Percentiles rank a stretch among this genome's conserved stretches.
Conservation (phyloP, 768 basidiomycete genomes). For the Mrakia frigida region DNA sequence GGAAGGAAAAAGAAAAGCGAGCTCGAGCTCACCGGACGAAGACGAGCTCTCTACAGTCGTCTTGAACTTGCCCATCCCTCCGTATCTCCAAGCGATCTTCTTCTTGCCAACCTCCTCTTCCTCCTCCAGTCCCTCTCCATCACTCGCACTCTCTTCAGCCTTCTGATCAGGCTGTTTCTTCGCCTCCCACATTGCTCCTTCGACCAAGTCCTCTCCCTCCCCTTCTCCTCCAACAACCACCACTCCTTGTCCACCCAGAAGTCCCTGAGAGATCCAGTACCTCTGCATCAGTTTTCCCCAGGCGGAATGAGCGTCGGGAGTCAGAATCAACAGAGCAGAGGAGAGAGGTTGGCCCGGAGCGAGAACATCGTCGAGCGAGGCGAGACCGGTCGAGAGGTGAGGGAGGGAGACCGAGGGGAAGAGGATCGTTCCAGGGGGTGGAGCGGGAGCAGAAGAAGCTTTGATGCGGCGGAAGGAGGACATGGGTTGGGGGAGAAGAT, state of each 20-base stretch:
- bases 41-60: conserved; percentile 57
- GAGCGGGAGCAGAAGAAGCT: conserved; percentile 34
- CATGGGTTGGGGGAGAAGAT: neutral
- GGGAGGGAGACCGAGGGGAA: conserved; percentile 40
- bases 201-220: conserved; percentile 54
- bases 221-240: conserved; percentile 57
- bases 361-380: conserved; percentile 89
- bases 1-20: neutral
- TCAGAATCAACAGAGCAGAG: conserved; percentile 63
- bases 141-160: conserved; percentile 34
- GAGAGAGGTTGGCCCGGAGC: conserved; percentile 78
- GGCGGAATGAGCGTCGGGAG: conserved; percentile 80
- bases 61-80: conserved; percentile 84
- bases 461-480: conserved; percentile 43
- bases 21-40: conserved; percentile 13
- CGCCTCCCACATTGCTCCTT: conserved; percentile 72
- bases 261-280: conserved; percentile 83
- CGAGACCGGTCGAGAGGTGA: conserved; percentile 71
- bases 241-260: conserved; percentile 64
- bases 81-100: conserved; percentile 97
- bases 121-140: conserved; percentile 41
- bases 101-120: conserved; percentile 54
- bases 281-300: conserved; percentile 80
- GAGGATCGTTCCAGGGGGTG: conserved; percentile 41
- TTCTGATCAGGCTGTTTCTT: conserved; percentile 31